phyloP scores from a whole-genome alignment of 176 grass and related monocot genomes.

The Bothriochloa decipiens region DNA sequence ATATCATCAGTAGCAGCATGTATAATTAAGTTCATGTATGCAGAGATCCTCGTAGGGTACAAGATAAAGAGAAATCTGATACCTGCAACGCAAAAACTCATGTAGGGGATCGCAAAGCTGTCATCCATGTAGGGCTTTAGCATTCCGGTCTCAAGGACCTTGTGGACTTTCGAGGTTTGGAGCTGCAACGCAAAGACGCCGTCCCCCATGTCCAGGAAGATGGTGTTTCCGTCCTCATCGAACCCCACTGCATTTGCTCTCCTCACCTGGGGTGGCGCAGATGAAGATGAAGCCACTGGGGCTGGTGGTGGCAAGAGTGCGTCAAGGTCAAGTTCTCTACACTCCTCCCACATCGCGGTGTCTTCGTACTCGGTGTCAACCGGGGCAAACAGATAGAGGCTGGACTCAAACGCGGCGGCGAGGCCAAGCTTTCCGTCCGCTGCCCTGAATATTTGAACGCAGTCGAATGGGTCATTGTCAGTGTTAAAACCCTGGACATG shows the following conservation, averaged over 20 bases:
- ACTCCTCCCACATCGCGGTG: background rate
- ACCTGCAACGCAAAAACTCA: conserved; percentile 3
- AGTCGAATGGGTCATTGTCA: background rate
- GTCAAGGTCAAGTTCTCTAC: background rate
- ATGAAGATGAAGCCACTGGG: background rate
- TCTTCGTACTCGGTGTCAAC: background rate
- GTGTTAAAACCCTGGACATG: background rate
- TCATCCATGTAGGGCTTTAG: background rate
- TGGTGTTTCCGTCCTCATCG: background rate
- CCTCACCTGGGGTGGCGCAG: background rate
- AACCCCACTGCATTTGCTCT: background rate
- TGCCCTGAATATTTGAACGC: background rate
- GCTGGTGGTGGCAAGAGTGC: background rate
- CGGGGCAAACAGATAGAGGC: conserved; percentile 1
- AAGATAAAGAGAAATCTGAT: background rate
- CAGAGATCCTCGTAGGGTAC: background rate
- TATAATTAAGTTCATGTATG: background rate
- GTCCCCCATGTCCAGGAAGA: background rate
- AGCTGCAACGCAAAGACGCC: conserved; percentile 3
- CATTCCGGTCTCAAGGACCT: background rate
- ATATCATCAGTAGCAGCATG: background rate
- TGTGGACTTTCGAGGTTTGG: background rate
- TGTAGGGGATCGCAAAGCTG: background rate
- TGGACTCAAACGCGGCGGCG: background rate
- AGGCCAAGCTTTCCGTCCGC: background rate